Evolutionary conservation across 2,329 filamentous ascomycete species (phyloP), one percentile per base, ranked within the genome.

Genomic region (Annulohypoxylon truncatum): DNA sequence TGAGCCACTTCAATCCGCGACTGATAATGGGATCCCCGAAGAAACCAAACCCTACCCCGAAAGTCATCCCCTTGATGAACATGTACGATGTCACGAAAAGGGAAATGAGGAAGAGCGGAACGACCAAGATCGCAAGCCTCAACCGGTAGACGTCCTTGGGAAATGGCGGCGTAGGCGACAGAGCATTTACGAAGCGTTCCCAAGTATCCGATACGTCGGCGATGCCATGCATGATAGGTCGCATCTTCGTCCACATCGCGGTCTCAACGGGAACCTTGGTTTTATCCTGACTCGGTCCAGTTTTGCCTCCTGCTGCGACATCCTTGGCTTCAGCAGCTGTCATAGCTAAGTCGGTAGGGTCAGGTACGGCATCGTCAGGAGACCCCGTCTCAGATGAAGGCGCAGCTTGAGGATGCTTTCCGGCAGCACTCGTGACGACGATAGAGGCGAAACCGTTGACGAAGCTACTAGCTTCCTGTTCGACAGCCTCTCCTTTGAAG

Each of bases 381-480:
- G 72, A 72, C 2, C 70, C 72, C 1, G 66, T 68, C 20, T 75
- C 71, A 2, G 71, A 82, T 67, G 80, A 78, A 1, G 87, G 86
- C 28, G 91, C 87, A 2, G 82, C 84, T 75, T 91, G 87, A 0
- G 92, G 91, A 68, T 94, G 88, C 75, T 94, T 93, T 1, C 92
- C 92, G 0, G 89, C 89, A 1, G 92, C 92, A 70, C 90, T 92
- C 50, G 90, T 90, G 15, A 95, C 79, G 1, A 92, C 90, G 4
- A 96, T 87, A 28, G 88, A 85, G 7, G 90, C 88, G 55, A 96
- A 89, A 31, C 89, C 87, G 57, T 90, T 90, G 63, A 96, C 89
- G 67, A 96, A 90, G 75, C 93, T 94, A 71, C 87, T 90, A 0
- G 93, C 93, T 76, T 96, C 93, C 66, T 92, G 87, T 76, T 96